A percentile compares a stretch with the other conserved stretches of the same genome.
phyloP scores from a whole-genome alignment of 352 stramenopile genomes.

The Globisporangium lucens region DNA sequence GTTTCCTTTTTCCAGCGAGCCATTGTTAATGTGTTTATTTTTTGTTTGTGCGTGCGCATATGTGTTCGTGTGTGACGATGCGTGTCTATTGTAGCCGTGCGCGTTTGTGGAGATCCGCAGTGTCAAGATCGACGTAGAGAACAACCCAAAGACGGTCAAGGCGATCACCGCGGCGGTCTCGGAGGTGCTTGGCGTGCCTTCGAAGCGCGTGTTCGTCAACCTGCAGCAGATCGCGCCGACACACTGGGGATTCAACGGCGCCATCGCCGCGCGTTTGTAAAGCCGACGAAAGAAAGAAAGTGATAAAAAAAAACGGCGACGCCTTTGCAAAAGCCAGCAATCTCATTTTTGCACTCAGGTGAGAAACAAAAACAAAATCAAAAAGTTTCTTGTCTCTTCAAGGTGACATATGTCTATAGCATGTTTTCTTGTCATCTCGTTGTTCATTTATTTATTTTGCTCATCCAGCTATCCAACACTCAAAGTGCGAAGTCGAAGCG shows the following conservation, averaged over 20 bases:
- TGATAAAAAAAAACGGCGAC: too few species aligned
- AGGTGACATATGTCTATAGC: too few species aligned
- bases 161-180: constrained; percentile 13
- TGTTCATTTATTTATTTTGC: too few species aligned
- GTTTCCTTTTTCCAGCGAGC: too few species aligned
- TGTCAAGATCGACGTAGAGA: constrained; percentile 27
- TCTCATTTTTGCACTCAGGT: too few species aligned
- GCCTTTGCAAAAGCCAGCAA: too few species aligned
- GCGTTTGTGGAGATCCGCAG: constrained; percentile 29
- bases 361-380: too few species aligned
- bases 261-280: neutral
- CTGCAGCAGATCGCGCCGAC: constrained; percentile 26
- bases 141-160: constrained; percentile 23
- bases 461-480: too few species aligned
- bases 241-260: constrained; percentile 32
- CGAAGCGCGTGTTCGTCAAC: constrained; percentile 36
- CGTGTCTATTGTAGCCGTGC: constrained; percentile 16
- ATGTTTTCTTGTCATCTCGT: too few species aligned
- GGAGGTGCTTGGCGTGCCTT: constrained; percentile 22
- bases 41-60: neutral
- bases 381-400: too few species aligned
- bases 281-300: too few species aligned
- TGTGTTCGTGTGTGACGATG: neutral
- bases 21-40: neutral
- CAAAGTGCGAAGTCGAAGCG: too few species aligned